These are phyloP conservation scores for Musa balbisiana DNA, from an alignment of 202 grass and related monocot genomes.

Conservation along the genomic window DNA sequence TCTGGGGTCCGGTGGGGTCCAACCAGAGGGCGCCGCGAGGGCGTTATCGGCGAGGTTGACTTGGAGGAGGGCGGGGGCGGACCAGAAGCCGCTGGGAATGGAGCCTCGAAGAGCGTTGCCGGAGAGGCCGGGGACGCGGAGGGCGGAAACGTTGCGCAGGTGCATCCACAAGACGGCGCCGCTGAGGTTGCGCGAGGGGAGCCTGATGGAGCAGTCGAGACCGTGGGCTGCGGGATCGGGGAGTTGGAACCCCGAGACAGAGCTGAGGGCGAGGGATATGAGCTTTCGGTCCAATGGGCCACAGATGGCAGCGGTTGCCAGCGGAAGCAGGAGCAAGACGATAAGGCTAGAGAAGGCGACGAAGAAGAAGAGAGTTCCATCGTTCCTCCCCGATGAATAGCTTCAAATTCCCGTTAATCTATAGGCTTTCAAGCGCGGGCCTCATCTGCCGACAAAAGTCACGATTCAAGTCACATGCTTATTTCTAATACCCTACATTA, in stretches of 20 bases:
- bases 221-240: not conserved
- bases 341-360: not conserved
- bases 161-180: slow-evolving; percentile 57
- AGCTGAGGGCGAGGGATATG: slow-evolving; percentile 57
- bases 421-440: no score
- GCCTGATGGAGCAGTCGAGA: slow-evolving; percentile 25
- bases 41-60: slow-evolving; percentile 40
- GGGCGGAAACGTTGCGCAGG: slow-evolving; percentile 50
- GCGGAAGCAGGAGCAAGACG: slow-evolving; percentile 6
- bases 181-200: slow-evolving; percentile 53
- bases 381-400: no score
- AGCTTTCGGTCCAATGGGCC: slow-evolving; percentile 30
- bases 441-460: no score
- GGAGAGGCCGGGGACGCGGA: slow-evolving; percentile 49
- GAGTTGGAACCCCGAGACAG: slow-evolving; percentile 44
- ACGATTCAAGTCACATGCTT: no score
- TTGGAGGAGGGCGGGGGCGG: not conserved
- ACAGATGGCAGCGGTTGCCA: not conserved
- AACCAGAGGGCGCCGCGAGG: slow-evolving; percentile 54
- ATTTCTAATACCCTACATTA: no score
- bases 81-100: not conserved
- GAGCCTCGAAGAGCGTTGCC: slow-evolving; percentile 63
- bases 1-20: not conserved
- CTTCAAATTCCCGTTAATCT: no score
- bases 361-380: not conserved